Conservation (phyloP, 2,329 filamentous ascomycete species). For the Fusarium sp. region DNA sequence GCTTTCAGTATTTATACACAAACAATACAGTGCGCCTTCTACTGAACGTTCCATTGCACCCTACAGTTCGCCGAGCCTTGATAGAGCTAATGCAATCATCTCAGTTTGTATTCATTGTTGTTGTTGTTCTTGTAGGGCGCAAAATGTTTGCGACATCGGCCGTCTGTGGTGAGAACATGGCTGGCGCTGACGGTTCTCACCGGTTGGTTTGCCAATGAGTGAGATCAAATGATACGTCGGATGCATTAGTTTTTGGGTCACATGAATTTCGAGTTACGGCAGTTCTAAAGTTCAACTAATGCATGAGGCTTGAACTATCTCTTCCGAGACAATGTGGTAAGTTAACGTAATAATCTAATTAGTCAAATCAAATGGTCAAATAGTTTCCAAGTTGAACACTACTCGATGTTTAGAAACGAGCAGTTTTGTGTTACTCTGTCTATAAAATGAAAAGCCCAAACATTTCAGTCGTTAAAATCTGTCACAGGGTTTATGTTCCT, state of each 20-base stretch:
- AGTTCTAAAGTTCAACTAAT: slow-evolving; percentile 15
- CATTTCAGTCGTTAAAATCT: no score
- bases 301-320: not conserved
- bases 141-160: slow-evolving; percentile 15
- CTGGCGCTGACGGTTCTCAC: not conserved
- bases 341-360: slow-evolving; percentile 3
- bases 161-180: not conserved
- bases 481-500: no score
- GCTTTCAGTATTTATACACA: not conserved
- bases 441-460: not conserved
- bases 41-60: not conserved
- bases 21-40: not conserved
- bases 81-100: not conserved
- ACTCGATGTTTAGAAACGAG: no score
- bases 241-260: not conserved
- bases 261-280: not conserved
- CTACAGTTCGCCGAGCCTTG: not conserved
- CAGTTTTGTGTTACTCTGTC: not conserved
- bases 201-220: not conserved
- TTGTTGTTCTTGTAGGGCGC: slow-evolving; percentile 27
- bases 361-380: slow-evolving; percentile 19
- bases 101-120: not conserved
- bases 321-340: not conserved
- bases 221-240: slow-evolving; percentile 3
- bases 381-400: not conserved